Conservation (phyloP, 768 basidiomycete species). For the Dacryopinax primogenitus region DNA sequence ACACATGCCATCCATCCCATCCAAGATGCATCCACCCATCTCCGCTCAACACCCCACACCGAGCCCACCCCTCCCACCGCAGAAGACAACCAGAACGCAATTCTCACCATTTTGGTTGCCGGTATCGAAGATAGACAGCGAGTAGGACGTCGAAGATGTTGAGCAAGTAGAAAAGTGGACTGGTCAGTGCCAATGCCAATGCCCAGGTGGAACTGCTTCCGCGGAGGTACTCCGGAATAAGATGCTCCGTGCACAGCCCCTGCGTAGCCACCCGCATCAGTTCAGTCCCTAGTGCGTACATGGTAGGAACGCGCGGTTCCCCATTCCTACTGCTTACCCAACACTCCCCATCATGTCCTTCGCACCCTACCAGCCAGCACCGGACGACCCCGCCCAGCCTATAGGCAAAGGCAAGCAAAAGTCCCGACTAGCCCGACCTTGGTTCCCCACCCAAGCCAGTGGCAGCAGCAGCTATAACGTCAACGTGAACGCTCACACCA, state of each 20-base stretch:
- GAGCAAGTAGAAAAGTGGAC: background rate
- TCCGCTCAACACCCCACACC: background rate
- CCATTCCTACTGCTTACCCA: background rate
- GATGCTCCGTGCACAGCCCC: background rate
- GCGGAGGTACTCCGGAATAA: background rate
- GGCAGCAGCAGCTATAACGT: too few relatives aligned
- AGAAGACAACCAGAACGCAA: background rate
- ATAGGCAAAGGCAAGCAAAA: background rate
- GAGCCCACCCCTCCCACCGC: too few relatives aligned
- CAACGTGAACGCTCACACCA: too few relatives aligned
- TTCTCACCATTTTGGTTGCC: background rate
- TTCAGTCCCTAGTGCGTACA: background rate
- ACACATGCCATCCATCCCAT: background rate
- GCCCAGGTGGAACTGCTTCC: background rate
- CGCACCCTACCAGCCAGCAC: conserved; percentile 21
- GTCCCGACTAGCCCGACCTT: conserved; percentile 31
- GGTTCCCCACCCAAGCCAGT: conserved; percentile 41
- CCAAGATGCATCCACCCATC: background rate
- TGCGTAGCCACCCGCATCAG: background rate
- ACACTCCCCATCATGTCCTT: background rate
- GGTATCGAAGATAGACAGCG: background rate
- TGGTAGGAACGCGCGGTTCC: background rate
- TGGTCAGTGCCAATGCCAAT: too few relatives aligned
- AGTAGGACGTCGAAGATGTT: background rate
- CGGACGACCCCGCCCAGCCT: conserved; percentile 36